Evolutionary conservation across 331 rosid genomes (phyloP).

Genomic region (Ulmus americana): DNA sequence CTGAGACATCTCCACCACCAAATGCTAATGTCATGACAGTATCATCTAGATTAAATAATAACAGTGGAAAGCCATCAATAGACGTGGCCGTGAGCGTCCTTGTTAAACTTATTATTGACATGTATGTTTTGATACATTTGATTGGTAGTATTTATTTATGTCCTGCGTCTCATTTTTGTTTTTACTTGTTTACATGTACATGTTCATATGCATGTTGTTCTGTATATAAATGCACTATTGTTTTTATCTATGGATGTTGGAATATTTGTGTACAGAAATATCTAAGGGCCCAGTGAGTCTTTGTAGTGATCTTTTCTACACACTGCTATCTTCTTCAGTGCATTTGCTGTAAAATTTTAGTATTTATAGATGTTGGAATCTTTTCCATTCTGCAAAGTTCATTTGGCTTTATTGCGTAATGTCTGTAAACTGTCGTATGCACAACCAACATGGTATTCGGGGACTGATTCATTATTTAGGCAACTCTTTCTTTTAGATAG

Average conservation of each 20-base stretch:
- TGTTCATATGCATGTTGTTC: background rate
- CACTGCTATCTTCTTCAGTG: background rate
- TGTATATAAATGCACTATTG: background rate
- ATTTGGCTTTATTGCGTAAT: background rate
- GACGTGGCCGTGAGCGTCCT: slow-evolving; percentile 99
- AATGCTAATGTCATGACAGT: slow-evolving; percentile 46
- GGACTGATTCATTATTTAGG: background rate
- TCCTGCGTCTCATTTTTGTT: background rate
- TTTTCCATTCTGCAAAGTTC: background rate
- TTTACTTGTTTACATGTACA: background rate
- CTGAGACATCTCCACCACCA: slow-evolving; percentile 59
- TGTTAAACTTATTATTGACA: slow-evolving; percentile 94
- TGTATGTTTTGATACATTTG: slow-evolving; percentile 57
- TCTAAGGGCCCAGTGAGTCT: background rate
- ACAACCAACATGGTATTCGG: background rate
- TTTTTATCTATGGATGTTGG: background rate
- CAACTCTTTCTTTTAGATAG: background rate
- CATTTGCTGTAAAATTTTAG: background rate
- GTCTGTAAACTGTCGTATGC: background rate
- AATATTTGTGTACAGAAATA: background rate
- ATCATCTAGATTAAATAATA: slow-evolving; percentile 62
- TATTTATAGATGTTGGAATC: background rate
- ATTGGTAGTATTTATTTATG: slow-evolving; percentile 18
- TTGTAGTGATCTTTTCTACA: background rate
- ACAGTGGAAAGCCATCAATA: slow-evolving; percentile 77